Conservation (phyloP, 1,284 basidiomycete species). For the Sanguinoderma infundibulare region DNA sequence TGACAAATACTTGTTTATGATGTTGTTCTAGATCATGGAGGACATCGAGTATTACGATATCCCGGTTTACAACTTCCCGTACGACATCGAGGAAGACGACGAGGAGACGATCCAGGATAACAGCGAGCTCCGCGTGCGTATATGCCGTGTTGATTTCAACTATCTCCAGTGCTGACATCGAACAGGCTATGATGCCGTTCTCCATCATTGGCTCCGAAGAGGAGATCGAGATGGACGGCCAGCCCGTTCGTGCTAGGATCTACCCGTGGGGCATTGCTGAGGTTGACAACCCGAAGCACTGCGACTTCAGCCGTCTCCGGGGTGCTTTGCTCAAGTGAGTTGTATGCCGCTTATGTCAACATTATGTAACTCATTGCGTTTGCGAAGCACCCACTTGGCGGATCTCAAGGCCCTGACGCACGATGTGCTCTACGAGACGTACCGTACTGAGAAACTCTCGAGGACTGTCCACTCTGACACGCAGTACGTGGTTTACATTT, state of each 20-base stretch:
- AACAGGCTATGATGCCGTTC: constrained; percentile 88
- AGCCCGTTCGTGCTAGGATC: constrained; percentile 88
- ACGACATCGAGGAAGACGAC: constrained; percentile 98
- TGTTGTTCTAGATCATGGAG: constrained; percentile 90
- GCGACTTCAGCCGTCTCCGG: constrained; percentile 93
- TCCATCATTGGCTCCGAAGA: constrained; percentile 98
- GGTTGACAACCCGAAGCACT: constrained; percentile 98
- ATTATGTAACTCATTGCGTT: background rate
- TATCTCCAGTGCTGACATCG: constrained; percentile 6
- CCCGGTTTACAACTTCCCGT: constrained; percentile 99
- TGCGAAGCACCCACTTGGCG: constrained; percentile 85
- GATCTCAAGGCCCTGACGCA: constrained; percentile 96
- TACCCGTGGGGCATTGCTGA: constrained; percentile 99
- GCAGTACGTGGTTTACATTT: constrained; percentile 53
- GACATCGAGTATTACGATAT: constrained; percentile 99
- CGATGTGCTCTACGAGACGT: constrained; percentile 94
- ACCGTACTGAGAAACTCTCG: constrained; percentile 98
- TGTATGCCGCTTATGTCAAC: background rate
- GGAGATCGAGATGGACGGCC: constrained; percentile 92
- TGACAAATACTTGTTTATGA: background rate
- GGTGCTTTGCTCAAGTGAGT: constrained; percentile 87
- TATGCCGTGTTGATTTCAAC: background rate
- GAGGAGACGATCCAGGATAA: constrained; percentile 99
- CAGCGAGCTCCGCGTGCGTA: constrained; percentile 81
- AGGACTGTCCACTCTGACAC: constrained; percentile 88